Evolutionary conservation across 495 filamentous ascomycete species (phyloP), one percentile per base, ranked within the genome.

Genomic region (Tuber magnatum): DNA sequence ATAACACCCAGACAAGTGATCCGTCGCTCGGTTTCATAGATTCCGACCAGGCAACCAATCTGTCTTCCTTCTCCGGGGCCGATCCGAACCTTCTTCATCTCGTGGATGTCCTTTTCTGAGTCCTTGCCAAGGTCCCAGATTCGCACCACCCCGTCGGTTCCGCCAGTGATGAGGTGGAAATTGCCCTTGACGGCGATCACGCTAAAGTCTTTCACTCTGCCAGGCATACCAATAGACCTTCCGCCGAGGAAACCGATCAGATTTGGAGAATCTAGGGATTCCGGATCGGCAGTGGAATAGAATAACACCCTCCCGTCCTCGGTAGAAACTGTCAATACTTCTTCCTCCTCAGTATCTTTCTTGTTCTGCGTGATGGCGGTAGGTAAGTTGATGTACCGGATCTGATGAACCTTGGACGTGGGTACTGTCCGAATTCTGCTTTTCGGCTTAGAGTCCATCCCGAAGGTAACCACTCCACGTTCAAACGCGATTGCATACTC

Each of bases 401-500:
- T 84, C 82, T 93, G 88, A 78, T 97, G 94, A 73, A 98, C 83
- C 84, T 97, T 97, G 42, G 89, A 94, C 77, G 83, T 86, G 14
- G 90, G 89, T 12, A 85, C 85, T n/a, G 92, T 89, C 75, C 91
- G 82, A 41, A 93, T 84, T 80, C 89, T 86, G 82, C 90, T 92
- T 83, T 88, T 91, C 12, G 94, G 92, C 76, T 89, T 90, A 72
- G 92, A 94, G 81, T 97, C 92, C 85, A 95, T 90, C 69, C 93
- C 93, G 81, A 94, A 97, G 0, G 97, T 89, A 41, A 94, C 85
- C 2, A 90, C 89, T 46, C 94, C 94, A 80, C 92, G 88, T 83
- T 98, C 94, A 80, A 97, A 98, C 8, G 85, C 91, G 9, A 99
- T 92, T 6, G 89, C 91, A 82, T 94, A 99, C 81, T 97, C 91